Conservation (phyloP, 805 yeast species). For the Candida morakotiae region DNA sequence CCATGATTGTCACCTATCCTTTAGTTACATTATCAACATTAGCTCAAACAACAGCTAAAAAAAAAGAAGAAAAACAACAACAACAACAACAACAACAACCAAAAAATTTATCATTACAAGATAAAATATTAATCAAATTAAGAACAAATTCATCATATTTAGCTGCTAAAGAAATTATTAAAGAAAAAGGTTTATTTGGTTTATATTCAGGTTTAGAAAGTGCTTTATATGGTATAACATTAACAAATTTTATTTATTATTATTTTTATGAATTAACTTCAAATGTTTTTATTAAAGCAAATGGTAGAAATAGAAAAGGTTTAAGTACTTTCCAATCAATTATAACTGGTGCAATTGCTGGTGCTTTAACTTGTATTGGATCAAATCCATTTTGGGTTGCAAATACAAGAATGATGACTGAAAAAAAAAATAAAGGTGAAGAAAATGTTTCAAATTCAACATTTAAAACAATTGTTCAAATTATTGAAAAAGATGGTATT, state of each 20-base stretch:
- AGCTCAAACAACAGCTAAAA: constrained; percentile 63
- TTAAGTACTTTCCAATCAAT: constrained; percentile 65
- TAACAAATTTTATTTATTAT: constrained; percentile 86
- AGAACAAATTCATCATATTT: constrained; percentile 13
- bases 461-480: constrained; percentile 53
- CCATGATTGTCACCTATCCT: constrained; percentile 88
- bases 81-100: constrained; percentile 7
- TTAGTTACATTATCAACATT: constrained; percentile 80
- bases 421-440: constrained; percentile 20
- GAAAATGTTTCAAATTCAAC: constrained; percentile 35
- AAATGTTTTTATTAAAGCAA: constrained; percentile 35
- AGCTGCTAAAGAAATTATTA: constrained; percentile 40
- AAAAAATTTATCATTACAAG: constrained; percentile 8
- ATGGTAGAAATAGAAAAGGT: constrained; percentile 24
- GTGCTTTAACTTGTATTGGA: constrained; percentile 73
- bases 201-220: constrained; percentile 84
- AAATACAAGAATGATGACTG: constrained; percentile 82
- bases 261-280: constrained; percentile 80
- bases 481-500: constrained; percentile 68
- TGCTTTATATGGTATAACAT: constrained; percentile 79
- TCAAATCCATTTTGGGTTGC: constrained; percentile 96
- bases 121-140: constrained; percentile 11
- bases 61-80: constrained; percentile 4
- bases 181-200: constrained; percentile 60
- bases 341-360: constrained; percentile 79